Evolutionary conservation across 2,329 filamentous ascomycete genomes (phyloP).

Genomic region (Phialemoniopsis sp.): DNA sequence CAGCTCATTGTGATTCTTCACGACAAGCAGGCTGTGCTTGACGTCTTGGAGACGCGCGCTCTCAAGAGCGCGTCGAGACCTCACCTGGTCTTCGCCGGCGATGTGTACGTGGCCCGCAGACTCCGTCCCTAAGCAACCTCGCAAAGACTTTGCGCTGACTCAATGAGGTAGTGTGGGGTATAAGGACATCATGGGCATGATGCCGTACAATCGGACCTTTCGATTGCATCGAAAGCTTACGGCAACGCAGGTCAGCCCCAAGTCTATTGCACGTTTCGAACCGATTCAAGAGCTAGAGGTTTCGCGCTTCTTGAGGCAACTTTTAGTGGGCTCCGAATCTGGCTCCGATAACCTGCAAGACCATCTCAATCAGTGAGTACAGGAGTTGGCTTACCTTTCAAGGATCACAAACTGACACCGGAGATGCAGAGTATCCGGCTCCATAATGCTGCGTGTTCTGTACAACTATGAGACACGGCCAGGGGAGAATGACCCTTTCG

Average conservation of each 20-base stretch:
- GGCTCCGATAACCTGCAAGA: neutral
- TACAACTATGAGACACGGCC: constrained; percentile 21
- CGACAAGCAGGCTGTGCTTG: constrained; percentile 10
- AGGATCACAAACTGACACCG: constrained; percentile 18
- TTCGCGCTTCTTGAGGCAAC: too few species aligned
- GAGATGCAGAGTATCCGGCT: constrained; percentile 24
- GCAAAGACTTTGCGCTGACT: too few species aligned
- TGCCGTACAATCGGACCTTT: neutral
- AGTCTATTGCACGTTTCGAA: constrained; percentile 14
- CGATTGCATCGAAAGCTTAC: constrained; percentile 1
- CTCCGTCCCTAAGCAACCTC: neutral
- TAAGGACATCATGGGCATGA: neutral
- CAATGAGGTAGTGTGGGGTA: neutral
- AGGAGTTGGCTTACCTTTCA: constrained; percentile 6
- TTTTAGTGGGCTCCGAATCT: too few species aligned
- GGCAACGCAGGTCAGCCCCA: neutral
- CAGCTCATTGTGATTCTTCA: constrained; percentile 34
- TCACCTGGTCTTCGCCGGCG: constrained; percentile 3
- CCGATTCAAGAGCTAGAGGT: constrained; percentile 19
- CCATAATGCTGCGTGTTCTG: constrained; percentile 17
- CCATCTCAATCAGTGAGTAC: neutral
- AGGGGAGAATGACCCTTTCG: constrained; percentile 14
- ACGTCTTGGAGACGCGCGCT: neutral
- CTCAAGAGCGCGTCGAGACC: constrained; percentile 1
- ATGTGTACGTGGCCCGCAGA: constrained; percentile 1